These are phyloP conservation scores for Thinopyrum elongatum DNA, from an alignment of 176 grass and related monocot species.

Conservation along the genomic window DNA sequence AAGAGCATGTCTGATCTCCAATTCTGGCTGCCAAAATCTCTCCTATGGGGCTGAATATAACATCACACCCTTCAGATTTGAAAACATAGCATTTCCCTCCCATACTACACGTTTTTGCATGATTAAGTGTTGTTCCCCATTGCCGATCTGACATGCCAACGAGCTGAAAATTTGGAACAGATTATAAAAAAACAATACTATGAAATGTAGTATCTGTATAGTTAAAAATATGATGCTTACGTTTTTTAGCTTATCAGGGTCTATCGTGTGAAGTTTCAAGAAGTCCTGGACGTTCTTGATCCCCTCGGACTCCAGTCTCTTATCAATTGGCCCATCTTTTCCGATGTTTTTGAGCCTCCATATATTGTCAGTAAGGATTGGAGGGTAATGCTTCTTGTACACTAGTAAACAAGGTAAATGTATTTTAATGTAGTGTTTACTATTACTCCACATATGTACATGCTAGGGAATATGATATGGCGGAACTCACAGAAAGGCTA, in stretches of 20 bases:
- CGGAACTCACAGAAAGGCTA: background rate
- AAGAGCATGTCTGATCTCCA: background rate
- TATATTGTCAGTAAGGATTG: slow-evolving; percentile 39
- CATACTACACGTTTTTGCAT: slow-evolving; percentile 50
- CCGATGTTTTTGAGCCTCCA: slow-evolving; percentile 70
- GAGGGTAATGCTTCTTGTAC: slow-evolving; percentile 59
- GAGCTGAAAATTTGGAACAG: slow-evolving; percentile 19
- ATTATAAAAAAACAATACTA: background rate
- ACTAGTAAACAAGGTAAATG: slow-evolving; percentile 22
- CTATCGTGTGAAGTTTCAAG: slow-evolving; percentile 49
- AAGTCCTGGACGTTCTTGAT: slow-evolving; percentile 62
- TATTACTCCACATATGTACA: background rate
- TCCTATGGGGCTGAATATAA: slow-evolving; percentile 31
- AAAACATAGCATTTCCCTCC: slow-evolving; percentile 43
- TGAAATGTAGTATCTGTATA: background rate
- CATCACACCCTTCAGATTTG: slow-evolving; percentile 9
- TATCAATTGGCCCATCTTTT: slow-evolving; percentile 53
- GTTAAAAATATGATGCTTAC: slow-evolving; percentile 16
- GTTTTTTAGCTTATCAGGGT: slow-evolving; percentile 18
- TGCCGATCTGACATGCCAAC: slow-evolving; percentile 40
- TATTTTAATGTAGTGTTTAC: background rate
- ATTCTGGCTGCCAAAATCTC: slow-evolving; percentile 26
- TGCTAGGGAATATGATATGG: background rate
- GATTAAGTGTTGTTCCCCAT: slow-evolving; percentile 31
- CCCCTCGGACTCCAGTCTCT: slow-evolving; percentile 38